Conservation (phyloP, 2,329 filamentous ascomycete species). For the Aspergillus sojae region DNA sequence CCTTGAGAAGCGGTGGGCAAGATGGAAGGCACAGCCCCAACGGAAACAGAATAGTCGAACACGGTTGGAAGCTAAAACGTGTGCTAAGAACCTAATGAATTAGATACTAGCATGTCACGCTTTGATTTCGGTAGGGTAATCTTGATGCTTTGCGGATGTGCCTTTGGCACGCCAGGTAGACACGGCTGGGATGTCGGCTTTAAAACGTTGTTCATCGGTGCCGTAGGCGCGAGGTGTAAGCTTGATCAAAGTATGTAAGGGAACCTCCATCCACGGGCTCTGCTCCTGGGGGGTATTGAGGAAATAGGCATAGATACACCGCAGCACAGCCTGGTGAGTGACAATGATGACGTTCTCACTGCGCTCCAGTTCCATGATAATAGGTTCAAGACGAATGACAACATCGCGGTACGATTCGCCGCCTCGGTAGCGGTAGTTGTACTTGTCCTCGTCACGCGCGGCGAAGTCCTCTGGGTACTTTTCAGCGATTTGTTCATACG, state of each 20-base stretch:
- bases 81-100: neutral
- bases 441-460: slow-evolving; percentile 96
- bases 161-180: slow-evolving; percentile 96
- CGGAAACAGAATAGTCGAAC: slow-evolving; percentile 3
- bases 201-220: slow-evolving; percentile 84
- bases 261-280: slow-evolving; percentile 98
- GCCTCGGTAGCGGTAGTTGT: slow-evolving; percentile 98
- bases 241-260: slow-evolving; percentile 94
- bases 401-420: slow-evolving; percentile 96
- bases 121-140: slow-evolving; percentile 30
- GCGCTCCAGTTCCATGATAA: slow-evolving; percentile 98
- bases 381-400: slow-evolving; percentile 94
- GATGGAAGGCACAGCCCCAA: slow-evolving; percentile 15
- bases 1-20: neutral
- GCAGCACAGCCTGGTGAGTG: slow-evolving; percentile 92
- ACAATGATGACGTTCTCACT: slow-evolving; percentile 97
- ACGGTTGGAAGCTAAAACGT: neutral
- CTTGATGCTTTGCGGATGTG: slow-evolving; percentile 83
- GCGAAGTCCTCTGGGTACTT: slow-evolving; percentile 91
- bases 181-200: slow-evolving; percentile 91
- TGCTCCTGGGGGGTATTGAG: slow-evolving; percentile 94
- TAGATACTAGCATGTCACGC: slow-evolving; percentile 4
- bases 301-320: slow-evolving; percentile 98
- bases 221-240: slow-evolving; percentile 92
- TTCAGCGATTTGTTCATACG: slow-evolving; percentile 92